Evolutionary conservation across 2,329 filamentous ascomycete species (phyloP).

Genomic region (Cytospora leucostoma): DNA sequence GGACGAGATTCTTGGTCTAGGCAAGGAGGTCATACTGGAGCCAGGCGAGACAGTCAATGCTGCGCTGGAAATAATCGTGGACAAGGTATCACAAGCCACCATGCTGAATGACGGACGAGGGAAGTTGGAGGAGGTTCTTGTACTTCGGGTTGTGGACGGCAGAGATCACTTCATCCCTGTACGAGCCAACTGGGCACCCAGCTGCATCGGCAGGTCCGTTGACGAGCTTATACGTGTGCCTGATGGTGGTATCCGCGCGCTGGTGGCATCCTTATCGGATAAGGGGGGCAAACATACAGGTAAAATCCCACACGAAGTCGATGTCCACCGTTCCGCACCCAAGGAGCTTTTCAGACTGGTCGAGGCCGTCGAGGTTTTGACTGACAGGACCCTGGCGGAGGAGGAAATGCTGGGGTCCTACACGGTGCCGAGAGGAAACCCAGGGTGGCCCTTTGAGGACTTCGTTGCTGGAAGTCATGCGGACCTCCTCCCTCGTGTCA

Average conservation of each 20-base stretch:
- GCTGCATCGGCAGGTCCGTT: conserved; percentile 82
- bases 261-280: conserved; percentile 38
- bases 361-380: conserved; percentile 67
- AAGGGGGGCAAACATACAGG: conserved; percentile 38
- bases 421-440: conserved; percentile 50
- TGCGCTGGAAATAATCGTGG: conserved; percentile 67
- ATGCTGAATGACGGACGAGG: conserved; percentile 69
- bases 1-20: conserved; percentile 36
- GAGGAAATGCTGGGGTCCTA: conserved; percentile 61
- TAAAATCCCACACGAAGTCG: conserved; percentile 56
- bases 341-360: conserved; percentile 88
- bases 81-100: conserved; percentile 63
- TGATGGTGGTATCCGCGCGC: conserved; percentile 70
- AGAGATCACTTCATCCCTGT: conserved; percentile 90
- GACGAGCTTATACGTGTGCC: conserved; percentile 86
- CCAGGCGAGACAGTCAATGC: conserved; percentile 82
- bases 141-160: conserved; percentile 80
- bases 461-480: conserved; percentile 15
- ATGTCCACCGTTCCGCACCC: conserved; percentile 76
- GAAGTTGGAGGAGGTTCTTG: conserved; percentile 80
- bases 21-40: conserved; percentile 65
- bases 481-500: conserved; percentile 35
- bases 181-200: conserved; percentile 75
- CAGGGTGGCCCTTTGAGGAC: conserved; percentile 60
- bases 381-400: conserved; percentile 60